Evolutionary conservation across 2,329 filamentous ascomycete species (phyloP).

Genomic region (Alternaria hordeiaustralica): DNA sequence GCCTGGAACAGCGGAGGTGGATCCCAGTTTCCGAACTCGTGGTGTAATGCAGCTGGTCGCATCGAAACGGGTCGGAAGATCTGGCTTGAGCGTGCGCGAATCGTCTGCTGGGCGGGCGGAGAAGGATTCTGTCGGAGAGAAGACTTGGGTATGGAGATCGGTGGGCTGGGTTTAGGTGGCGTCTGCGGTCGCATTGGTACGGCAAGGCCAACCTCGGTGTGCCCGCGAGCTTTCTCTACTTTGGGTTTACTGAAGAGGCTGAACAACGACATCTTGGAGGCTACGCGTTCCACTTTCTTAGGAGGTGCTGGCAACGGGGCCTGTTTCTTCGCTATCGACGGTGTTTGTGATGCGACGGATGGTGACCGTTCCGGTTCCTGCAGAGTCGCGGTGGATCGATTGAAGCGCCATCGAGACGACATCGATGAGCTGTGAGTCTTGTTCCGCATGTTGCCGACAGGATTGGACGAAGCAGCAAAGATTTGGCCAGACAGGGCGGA

Average conservation of each 20-base stretch:
- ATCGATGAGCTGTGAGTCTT: slow-evolving; percentile 27
- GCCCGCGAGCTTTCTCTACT: slow-evolving; percentile 56
- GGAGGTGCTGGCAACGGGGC: slow-evolving; percentile 12
- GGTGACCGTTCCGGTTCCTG: slow-evolving; percentile 24
- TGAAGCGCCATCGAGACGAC: slow-evolving; percentile 47
- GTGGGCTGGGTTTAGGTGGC: slow-evolving; percentile 28
- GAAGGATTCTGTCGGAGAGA: slow-evolving; percentile 39
- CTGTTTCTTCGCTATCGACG: slow-evolving; percentile 25
- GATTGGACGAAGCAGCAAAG: slow-evolving; percentile 21
- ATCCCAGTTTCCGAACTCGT: slow-evolving; percentile 50
- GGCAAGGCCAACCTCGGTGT: slow-evolving; percentile 52
- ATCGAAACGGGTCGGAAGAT: slow-evolving; percentile 42
- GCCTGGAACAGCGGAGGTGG: slow-evolving; percentile 82
- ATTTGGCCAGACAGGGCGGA: slow-evolving; percentile 21
- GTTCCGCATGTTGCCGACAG: slow-evolving; percentile 30
- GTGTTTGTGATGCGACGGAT: slow-evolving; percentile 10
- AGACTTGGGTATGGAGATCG: slow-evolving; percentile 34
- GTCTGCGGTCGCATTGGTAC: slow-evolving; percentile 43
- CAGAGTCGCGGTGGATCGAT: slow-evolving; percentile 42
- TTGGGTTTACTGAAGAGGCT: slow-evolving; percentile 58
- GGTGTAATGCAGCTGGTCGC: slow-evolving; percentile 26
- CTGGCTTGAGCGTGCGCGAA: slow-evolving; percentile 41
- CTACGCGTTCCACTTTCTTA: slow-evolving; percentile 39
- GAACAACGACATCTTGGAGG: slow-evolving; percentile 58
- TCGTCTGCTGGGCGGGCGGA: slow-evolving; percentile 36